Conservation (phyloP, 495 filamentous ascomycete genomes). For the Penicillium arizonense region DNA sequence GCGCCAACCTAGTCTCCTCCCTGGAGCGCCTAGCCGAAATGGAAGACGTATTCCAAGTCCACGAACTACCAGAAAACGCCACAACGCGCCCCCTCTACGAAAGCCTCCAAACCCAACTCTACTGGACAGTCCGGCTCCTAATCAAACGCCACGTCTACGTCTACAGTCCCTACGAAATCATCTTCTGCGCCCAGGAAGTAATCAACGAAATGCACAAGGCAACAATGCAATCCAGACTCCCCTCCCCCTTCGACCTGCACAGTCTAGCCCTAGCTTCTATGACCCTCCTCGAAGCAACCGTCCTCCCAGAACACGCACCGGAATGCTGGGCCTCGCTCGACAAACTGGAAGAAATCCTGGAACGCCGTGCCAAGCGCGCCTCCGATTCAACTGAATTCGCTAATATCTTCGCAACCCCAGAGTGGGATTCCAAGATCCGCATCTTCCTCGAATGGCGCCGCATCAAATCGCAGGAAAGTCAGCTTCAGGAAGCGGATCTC, state of each 20-base stretch:
- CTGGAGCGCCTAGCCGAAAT: conserved; percentile 41
- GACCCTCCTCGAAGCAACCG: conserved; percentile 64
- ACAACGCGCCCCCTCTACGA: conserved; percentile 34
- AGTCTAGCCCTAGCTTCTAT: conserved; percentile 65
- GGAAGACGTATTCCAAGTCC: conserved; percentile 34
- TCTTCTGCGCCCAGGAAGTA: conserved; percentile 60
- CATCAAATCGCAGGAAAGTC: conserved; percentile 38
- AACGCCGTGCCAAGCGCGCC: conserved; percentile 32
- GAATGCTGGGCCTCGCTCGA: conserved; percentile 45
- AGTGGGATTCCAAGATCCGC: conserved; percentile 48
- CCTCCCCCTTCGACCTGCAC: conserved; percentile 69
- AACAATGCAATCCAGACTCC: conserved; percentile 37
- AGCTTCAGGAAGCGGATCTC: conserved; percentile 34
- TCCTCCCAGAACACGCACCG: conserved; percentile 42
- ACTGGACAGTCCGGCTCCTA: conserved; percentile 71
- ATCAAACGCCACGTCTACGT: conserved; percentile 55
- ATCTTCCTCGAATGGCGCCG: conserved; percentile 46
- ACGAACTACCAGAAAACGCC: conserved; percentile 30
- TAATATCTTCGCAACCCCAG: conserved; percentile 38
- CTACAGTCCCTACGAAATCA: conserved; percentile 56
- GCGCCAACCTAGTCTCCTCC: conserved; percentile 35
- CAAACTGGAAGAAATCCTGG: conserved; percentile 47
- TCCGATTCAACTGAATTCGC: conserved; percentile 30
- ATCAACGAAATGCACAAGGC: conserved; percentile 56
- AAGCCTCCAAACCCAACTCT: conserved; percentile 62